Evolutionary conservation across 495 filamentous ascomycete genomes (phyloP).

Genomic region (Hypoxylon cercidicola): DNA sequence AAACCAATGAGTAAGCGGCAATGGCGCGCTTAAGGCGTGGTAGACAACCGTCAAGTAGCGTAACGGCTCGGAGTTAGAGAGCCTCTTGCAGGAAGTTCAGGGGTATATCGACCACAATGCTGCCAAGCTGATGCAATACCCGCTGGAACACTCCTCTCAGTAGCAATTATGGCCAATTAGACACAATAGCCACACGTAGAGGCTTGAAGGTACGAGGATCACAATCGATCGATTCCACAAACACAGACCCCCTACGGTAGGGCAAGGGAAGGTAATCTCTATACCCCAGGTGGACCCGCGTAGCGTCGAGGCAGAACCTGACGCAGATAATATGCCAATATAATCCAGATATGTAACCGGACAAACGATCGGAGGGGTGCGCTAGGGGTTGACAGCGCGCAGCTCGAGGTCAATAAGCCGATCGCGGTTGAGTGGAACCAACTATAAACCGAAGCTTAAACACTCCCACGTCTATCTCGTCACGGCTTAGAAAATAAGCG

Average conservation of each 20-base stretch:
- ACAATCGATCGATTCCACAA: constrained; percentile 14
- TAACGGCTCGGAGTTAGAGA: constrained; percentile 35
- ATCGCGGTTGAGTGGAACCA: constrained; percentile 17
- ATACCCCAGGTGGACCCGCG: constrained; percentile 21
- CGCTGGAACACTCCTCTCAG: constrained; percentile 5
- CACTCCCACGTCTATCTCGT: constrained; percentile 6
- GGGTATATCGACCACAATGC: constrained; percentile 20
- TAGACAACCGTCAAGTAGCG: constrained; percentile 14
- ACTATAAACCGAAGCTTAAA: constrained; percentile 13
- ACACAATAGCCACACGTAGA: background rate
- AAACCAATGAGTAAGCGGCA: constrained; percentile 37
- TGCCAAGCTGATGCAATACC: constrained; percentile 19
- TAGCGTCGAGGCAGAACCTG: constrained; percentile 12
- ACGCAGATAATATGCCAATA: constrained; percentile 16
- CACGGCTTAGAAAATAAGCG: background rate
- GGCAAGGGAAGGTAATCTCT: constrained; percentile 5
- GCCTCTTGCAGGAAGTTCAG: constrained; percentile 34
- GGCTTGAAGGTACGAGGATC: constrained; percentile 12
- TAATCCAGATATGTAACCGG: constrained; percentile 15
- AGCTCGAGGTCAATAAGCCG: constrained; percentile 9
- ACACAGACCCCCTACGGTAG: constrained; percentile 6
- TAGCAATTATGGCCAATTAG: constrained; percentile 28
- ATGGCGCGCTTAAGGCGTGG: constrained; percentile 7
- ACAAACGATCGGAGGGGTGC: constrained; percentile 11
- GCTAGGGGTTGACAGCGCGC: constrained; percentile 12